Base-by-base conservation (phyloP, 2,329 filamentous ascomycete genomes). In the Colletotrichum cuscutae region DNA sequence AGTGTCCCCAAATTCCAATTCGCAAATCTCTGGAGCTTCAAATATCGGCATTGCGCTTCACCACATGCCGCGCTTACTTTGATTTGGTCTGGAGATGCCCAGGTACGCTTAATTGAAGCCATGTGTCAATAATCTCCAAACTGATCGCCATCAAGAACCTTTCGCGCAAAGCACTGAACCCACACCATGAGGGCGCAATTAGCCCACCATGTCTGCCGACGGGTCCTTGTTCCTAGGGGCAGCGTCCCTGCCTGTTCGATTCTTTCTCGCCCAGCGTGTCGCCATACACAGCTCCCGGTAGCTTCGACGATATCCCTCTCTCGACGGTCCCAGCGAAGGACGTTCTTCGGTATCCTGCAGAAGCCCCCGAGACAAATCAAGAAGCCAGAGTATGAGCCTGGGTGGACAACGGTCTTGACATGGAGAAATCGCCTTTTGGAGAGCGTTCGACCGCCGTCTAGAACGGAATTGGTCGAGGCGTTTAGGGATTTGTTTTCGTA, bases 381-480 rank as follows among this genome's bases (percentile, higher is more conserved):
- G 80, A 86, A 90, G 26, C 86, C 91, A 63, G 87, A 91, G 77
- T 84, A 91, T 73, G 93, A 91, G 77, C 93, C 90, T 0, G 95
- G 95, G 65, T 89, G 95, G 78, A 90, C 91, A 75, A 89, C 88
- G 19, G 89, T 98, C 84, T 88, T 93, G 77, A 89, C 93, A 71
- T 89, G 94, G 80, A 85, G 89, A 65, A 89, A 89, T 76, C 89
- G 90, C 73, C 84, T 92, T 76, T 86, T 89, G 64, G 88, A 93
- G 68, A 87, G 89, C 64, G 85, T 91, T 46, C 89, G 94, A 42
- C 88, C 90, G 11, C 95, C 94, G 19, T 81, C 89, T 0, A 84
- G 86, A 3, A 80, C 86, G n/a, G 89, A 93, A 42, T 84, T 98
- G 2, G 82, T 90, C 0, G 84, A 88, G 46, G 94, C 93, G 5